Base-by-base conservation (phyloP, 192 early-diverging fungal genomes). In the Podila minutissima region DNA sequence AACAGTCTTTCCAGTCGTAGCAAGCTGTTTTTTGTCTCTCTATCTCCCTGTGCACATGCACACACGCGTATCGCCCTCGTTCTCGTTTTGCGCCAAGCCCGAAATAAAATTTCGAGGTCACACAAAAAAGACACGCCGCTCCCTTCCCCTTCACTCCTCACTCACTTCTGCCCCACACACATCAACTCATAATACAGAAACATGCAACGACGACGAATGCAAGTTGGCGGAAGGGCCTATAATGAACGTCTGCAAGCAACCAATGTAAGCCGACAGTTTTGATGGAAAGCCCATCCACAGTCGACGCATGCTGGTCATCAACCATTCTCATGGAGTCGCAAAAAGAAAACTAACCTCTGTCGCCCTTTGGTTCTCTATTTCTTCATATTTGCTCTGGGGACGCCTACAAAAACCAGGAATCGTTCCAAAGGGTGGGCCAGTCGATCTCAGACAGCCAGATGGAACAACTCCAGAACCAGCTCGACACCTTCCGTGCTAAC, bases 401-500 rank as follows among this genome's bases (percentile, higher is more conserved):
- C 7, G 0, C n/a, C 13, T 29, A 5, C 66, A 59, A 35, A 35
- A 37, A 59, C 15, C 38, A 83, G 81, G 72, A 83, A 49, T 72
- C 73, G 24, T 83, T 74, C 53, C 69, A 83, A 35, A 22, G 74
- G 41, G 74, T 63, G 0, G 81, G 67, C 5, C 69, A 83, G 28
- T 64, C 73, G 10, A 71, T 83, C 3, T 75, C 64, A 5, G 72
- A 83, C 41, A 67, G 60, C 37, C 81, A 83, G 29, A 61, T 83
- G 48, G 64, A 74, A 20, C 81, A 83, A 28, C 87, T 96, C 10
- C 88, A 91, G 46, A 74, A 78, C 51, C 92, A 94, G 66, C 83
- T 95, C 11, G 82, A 88, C 19, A 58, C 84, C 5, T 96, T 99
- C 83, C 93, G 94, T 69, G 72, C 88, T 26, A 93, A 97, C 69